Evolutionary conservation across 1,284 basidiomycete species (phyloP).

Genomic region (Trichosporon ovoides): DNA sequence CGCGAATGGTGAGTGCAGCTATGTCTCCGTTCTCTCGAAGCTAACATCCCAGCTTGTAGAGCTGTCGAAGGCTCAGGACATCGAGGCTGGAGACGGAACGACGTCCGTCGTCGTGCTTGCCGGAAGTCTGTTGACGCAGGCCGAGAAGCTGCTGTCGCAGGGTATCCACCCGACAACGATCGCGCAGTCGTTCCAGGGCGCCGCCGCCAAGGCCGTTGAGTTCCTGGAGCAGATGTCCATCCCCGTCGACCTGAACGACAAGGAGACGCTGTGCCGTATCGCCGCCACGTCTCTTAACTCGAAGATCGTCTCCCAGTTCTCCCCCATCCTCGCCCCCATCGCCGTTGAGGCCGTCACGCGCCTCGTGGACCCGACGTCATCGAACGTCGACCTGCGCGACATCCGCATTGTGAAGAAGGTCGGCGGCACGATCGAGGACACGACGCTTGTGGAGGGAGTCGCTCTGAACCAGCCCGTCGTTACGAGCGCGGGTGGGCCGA

Average conservation of each 20-base stretch:
- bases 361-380: constrained; percentile 75
- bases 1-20: constrained; percentile 72
- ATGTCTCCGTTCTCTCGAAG: constrained; percentile 24
- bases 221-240: constrained; percentile 89
- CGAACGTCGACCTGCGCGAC: constrained; percentile 93
- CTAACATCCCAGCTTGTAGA: constrained; percentile 70
- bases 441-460: constrained; percentile 91
- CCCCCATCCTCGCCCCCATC: constrained; percentile 92
- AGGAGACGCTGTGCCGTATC: constrained; percentile 77
- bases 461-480: constrained; percentile 95
- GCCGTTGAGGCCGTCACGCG: constrained; percentile 94
- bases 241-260: constrained; percentile 87
- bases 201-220: constrained; percentile 88
- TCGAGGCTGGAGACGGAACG: constrained; percentile 99
- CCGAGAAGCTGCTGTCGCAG: constrained; percentile 95
- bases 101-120: constrained; percentile 97
- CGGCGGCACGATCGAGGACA: constrained; percentile 98
- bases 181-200: constrained; percentile 90
- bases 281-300: constrained; percentile 96
- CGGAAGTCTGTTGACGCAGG: constrained; percentile 84
- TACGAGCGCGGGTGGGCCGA: constrained; percentile 82
- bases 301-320: constrained; percentile 99
- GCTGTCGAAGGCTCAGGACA: constrained; percentile 94
- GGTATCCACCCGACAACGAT: constrained; percentile 97
- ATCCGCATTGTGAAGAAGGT: constrained; percentile 98